phyloP scores from a whole-genome alignment of 1,284 basidiomycete genomes.

The Trametes versicolor region DNA sequence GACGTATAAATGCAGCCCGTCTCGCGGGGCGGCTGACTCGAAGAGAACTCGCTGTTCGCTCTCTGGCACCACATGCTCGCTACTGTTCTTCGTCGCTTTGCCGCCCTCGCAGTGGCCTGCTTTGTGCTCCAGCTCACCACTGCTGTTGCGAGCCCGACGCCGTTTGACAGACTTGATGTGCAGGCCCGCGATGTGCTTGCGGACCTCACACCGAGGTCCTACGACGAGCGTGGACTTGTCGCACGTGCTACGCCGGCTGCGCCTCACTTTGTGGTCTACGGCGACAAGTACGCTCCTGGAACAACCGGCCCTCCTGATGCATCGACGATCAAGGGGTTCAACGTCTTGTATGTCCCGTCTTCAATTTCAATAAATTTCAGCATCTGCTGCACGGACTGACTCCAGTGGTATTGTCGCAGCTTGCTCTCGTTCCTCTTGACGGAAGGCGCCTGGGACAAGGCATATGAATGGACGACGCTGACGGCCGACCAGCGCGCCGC shows the following conservation, averaged over 20 bases:
- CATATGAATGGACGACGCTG: constrained; percentile 52
- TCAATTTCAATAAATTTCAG: background rate
- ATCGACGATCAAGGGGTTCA: constrained; percentile 55
- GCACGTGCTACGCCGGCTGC: constrained; percentile 46
- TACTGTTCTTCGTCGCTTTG: constrained; percentile 22
- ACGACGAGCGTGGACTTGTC: constrained; percentile 22
- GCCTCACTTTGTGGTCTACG: constrained; percentile 55
- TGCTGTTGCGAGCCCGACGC: constrained; percentile 21
- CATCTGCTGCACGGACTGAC: background rate
- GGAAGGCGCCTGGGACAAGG: constrained; percentile 56
- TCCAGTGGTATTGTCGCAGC: constrained; percentile 36
- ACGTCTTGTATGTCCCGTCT: constrained; percentile 52
- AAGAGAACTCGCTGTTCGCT: constrained; percentile 20
- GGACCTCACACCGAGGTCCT: constrained; percentile 15
- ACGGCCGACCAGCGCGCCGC: constrained; percentile 45
- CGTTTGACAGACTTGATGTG: constrained; percentile 18
- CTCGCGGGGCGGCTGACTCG: background rate
- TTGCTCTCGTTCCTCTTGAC: constrained; percentile 53
- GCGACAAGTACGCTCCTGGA: constrained; percentile 50
- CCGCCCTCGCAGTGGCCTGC: constrained; percentile 25
- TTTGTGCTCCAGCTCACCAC: constrained; percentile 20
- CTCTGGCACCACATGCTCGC: constrained; percentile 11
- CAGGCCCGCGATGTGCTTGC: constrained; percentile 32
- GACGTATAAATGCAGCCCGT: constrained; percentile 19
- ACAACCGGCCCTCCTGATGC: constrained; percentile 50